These are phyloP conservation scores for Vaccinium corymbosum DNA, from an alignment of 148 eudicot genomes.

Conservation along the genomic window DNA sequence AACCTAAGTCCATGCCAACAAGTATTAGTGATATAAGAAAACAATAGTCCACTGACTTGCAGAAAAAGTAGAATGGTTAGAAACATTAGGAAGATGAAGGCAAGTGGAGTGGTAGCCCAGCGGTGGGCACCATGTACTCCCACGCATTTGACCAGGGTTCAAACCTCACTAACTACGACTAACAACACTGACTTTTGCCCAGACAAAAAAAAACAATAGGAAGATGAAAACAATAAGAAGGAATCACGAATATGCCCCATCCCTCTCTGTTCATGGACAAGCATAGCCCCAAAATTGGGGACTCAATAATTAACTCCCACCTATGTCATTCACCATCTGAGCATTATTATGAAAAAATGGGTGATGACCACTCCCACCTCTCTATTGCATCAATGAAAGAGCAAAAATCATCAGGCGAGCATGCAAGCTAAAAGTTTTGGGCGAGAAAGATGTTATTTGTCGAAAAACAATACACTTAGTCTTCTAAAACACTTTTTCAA, in stretches of 20 bases:
- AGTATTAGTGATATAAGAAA: constrained; percentile 14
- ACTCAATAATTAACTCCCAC: neutral
- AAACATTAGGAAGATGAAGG: neutral
- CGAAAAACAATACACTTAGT: neutral
- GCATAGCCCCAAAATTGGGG: neutral
- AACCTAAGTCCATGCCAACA: constrained; percentile 40
- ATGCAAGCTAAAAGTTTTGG: neutral
- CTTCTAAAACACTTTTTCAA: neutral
- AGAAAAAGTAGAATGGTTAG: constrained; percentile 5
- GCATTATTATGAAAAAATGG: neutral
- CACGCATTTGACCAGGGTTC: too few relatives aligned
- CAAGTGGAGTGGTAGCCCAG: too few relatives aligned
- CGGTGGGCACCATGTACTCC: too few relatives aligned
- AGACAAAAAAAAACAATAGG: neutral
- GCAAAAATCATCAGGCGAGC: neutral
- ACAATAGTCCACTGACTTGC: neutral
- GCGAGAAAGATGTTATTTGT: neutral
- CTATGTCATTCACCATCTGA: neutral
- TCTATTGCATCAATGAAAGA: neutral
- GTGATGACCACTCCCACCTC: neutral
- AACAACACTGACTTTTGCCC: too few relatives aligned
- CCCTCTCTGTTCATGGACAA: neutral
- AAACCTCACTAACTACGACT: too few relatives aligned
- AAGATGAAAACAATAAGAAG: neutral
- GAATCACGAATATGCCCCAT: neutral